A percentile compares a stretch with the other conserved stretches of the same genome.
phyloP scores from a whole-genome alignment of 805 yeast species.

The Kluyveromyces dobzhanskii region DNA sequence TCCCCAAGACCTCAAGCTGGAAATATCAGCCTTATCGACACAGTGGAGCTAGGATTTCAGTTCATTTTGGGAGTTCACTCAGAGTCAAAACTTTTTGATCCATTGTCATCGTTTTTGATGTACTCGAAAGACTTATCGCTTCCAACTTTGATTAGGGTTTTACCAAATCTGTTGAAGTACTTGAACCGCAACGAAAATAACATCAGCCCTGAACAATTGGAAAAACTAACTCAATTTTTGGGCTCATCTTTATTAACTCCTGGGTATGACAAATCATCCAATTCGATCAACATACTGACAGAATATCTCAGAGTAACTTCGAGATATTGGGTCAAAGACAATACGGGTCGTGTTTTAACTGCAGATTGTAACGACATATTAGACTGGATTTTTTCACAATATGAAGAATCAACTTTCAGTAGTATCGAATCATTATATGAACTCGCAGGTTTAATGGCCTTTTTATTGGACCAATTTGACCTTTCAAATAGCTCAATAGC shows the following conservation, averaged over 20 bases:
- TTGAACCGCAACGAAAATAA: background rate
- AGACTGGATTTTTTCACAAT: constrained; percentile 36
- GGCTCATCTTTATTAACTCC: constrained; percentile 18
- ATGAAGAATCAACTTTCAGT: constrained; percentile 33
- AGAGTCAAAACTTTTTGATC: too few species aligned
- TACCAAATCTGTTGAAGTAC: background rate
- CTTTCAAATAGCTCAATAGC: constrained; percentile 13
- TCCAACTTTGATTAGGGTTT: background rate
- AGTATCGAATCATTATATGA: constrained; percentile 30
- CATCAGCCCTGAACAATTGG: constrained; percentile 1
- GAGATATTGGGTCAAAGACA: constrained; percentile 21
- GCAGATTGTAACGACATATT: constrained; percentile 42
- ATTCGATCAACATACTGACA: constrained; percentile 12
- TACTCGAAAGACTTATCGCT: too few species aligned
- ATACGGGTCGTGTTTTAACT: constrained; percentile 18
- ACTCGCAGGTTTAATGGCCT: constrained; percentile 29
- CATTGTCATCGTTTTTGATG: too few species aligned
- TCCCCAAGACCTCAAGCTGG: too few species aligned
- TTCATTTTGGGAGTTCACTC: too few species aligned
- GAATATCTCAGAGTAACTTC: constrained; percentile 12
- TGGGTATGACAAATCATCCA: constrained; percentile 16
- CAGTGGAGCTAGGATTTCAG: too few species aligned
- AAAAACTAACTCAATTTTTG: constrained; percentile 15
- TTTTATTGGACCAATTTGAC: constrained; percentile 22
- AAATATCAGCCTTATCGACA: too few species aligned